phyloP scores from a whole-genome alignment of 148 eudicot genomes.

The Rhododendron ferrugineum region DNA sequence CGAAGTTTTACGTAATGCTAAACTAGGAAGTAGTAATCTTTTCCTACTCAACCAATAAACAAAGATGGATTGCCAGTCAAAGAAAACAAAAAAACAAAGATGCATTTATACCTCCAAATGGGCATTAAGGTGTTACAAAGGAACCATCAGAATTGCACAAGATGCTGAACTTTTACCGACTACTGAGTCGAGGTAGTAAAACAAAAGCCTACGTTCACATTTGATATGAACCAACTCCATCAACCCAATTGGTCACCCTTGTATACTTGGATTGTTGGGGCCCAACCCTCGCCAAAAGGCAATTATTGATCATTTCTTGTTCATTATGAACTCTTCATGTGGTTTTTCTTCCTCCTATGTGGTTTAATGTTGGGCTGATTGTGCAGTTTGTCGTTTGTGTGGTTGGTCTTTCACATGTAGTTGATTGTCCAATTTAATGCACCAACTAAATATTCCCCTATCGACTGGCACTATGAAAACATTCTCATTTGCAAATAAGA shows the following conservation, averaged over 20 bases:
- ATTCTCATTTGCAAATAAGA: neutral
- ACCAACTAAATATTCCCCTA: neutral
- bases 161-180: neutral
- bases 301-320: neutral
- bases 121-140: neutral
- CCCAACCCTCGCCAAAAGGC: neutral
- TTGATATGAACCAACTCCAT: no score
- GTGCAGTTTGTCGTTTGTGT: neutral
- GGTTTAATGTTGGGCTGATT: neutral
- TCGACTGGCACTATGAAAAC: neutral
- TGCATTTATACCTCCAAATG: neutral
- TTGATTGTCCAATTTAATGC: neutral
- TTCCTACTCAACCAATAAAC: neutral
- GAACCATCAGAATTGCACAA: neutral
- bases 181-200: neutral
- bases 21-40: neutral
- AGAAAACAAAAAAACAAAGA: neutral
- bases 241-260: neutral
- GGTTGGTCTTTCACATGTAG: neutral
- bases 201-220: neutral
- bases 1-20: neutral
- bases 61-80: neutral
- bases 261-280: neutral
- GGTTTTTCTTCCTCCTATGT: neutral
- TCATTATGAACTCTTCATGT: neutral